These are phyloP conservation scores for Trametes cingulata DNA, from an alignment of 768 basidiomycete genomes.

Conservation along the genomic window DNA sequence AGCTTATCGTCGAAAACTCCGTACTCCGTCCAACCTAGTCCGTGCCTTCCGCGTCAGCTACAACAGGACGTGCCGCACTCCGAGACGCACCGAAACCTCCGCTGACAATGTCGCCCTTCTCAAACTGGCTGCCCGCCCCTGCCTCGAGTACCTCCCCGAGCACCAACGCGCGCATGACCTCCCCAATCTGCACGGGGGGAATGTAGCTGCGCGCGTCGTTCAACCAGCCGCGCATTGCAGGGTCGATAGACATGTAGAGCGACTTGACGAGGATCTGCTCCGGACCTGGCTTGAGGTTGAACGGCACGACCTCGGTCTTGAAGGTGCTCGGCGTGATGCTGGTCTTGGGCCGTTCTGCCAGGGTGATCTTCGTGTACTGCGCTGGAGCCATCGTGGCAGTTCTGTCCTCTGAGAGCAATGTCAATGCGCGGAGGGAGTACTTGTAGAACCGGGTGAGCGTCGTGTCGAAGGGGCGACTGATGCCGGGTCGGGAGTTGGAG, in stretches of 20 bases:
- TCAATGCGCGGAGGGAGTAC: background rate
- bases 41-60: background rate
- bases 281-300: slow-evolving; percentile 52
- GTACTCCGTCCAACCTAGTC: slow-evolving; percentile 77
- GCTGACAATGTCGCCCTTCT: slow-evolving; percentile 68
- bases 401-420: background rate
- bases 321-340: slow-evolving; percentile 78
- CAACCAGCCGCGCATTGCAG: slow-evolving; percentile 87
- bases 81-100: slow-evolving; percentile 56
- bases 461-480: background rate
- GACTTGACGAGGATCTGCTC: slow-evolving; percentile 72
- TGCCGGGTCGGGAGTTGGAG: slow-evolving; percentile 12
- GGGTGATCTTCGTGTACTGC: slow-evolving; percentile 65
- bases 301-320: slow-evolving; percentile 53
- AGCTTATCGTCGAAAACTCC: slow-evolving; percentile 56
- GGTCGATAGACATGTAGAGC: slow-evolving; percentile 80
- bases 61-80: background rate
- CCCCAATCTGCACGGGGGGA: slow-evolving; percentile 52
- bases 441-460: background rate
- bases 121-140: slow-evolving; percentile 55
- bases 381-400: slow-evolving; percentile 5
- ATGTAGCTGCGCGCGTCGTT: slow-evolving; percentile 71
- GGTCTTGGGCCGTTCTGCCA: slow-evolving; percentile 69
- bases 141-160: slow-evolving; percentile 65
- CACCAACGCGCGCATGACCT: slow-evolving; percentile 70